Base-by-base conservation (phyloP, 148 eudicot species). In the Persicaria maculosa region DNA sequence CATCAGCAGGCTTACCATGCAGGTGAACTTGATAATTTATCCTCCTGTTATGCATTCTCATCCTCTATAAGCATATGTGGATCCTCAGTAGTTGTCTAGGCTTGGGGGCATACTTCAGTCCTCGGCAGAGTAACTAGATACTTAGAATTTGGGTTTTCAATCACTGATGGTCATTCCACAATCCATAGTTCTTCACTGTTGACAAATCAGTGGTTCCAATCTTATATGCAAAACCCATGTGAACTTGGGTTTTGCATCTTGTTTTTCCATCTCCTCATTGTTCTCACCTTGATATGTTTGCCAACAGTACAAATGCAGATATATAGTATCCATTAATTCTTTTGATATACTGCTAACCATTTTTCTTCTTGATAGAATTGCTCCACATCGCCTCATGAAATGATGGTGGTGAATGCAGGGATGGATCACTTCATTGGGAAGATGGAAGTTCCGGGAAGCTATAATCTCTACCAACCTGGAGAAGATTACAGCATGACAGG, bases 401-500 rank as follows among this genome's bases (percentile, higher is more conserved):
- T 31, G 40, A 50, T 25, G 43, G 40, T 55, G 50, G 54, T 58
- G 44, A 71, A 72, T 83, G 81, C 86, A 90, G 91, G 95, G 80
- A 79, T 90, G 20, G 95, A 90, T 77, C 87, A 88, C 67, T 78
- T 88, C 74, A 84, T 86, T 9, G 87, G 85, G 36, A 88, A 90
- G 81, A 86, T 90, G 85, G 92, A 90, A 83, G 79, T 80, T 5
- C 85, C 90, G 0, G 87, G 85, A 20, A 85, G 74, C 77, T 90
- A 86, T 71, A 78, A 76, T 71, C 65, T 80, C 12, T 90, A 85
- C 53, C 75, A 82, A 82, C 81, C 84, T 50, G 69, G 81, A 15
- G 95, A 90, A 12, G 90, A 90, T 74, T 88, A 86, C 81, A 83
- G 79, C 83, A 81, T 86, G 93, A 68, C 85, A 67, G 86, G 83